Base-by-base conservation (phyloP, 371 early-diverging fungal genomes). In the Actinomortierella ambigua region DNA sequence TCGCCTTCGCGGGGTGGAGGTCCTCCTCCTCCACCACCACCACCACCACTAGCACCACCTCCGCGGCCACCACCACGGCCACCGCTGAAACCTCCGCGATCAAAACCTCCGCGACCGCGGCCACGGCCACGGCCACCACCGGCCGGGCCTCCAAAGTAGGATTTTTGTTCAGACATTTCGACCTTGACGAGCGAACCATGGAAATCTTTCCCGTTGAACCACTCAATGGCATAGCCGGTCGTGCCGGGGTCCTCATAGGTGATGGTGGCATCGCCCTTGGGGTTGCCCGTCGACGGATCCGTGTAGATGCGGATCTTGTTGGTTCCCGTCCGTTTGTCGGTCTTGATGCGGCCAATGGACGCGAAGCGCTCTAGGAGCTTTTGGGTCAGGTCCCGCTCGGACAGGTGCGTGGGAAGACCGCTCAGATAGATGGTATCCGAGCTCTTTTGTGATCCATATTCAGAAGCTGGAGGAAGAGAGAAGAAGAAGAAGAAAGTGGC, bases 191-290 rank as follows among this genome's bases (percentile, higher is more conserved):
- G 41, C 68, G 83, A 61, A 18, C 71, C 75, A 53, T 68, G 77
- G 47, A 75, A 77, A 50, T 69, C 61, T 39, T 65, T 81, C 71
- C 88, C 88, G 39, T 87, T 77, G 68, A 90, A 90, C 86, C 89
- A 88, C 34, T 87, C 77, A 53, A 88, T 88, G 24, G 91, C 91
- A 26, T 85, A 87, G 54, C 85, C 86, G 22, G 87, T 84, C 40
- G 91, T 81, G 42, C 79, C 81, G 2, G 91, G 89, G 56, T 89
- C 91, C 40, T 88, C 89, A 69, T 88, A 90, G 3, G 89, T 88
- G 20, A 90, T 76, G 7, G 89, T 90, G 14, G 89, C 91, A 82
- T 90, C 91, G 24, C 91, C 91, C 66, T 90, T 90, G 9, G 89
- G 87, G 41, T 70, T 52, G 15, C 83, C 81, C 0, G 88, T 81